Percentiles rank a stretch among this genome's conserved stretches.
phyloP scores from a whole-genome alignment of 805 yeast genomes.

The Spathaspora girioi region DNA sequence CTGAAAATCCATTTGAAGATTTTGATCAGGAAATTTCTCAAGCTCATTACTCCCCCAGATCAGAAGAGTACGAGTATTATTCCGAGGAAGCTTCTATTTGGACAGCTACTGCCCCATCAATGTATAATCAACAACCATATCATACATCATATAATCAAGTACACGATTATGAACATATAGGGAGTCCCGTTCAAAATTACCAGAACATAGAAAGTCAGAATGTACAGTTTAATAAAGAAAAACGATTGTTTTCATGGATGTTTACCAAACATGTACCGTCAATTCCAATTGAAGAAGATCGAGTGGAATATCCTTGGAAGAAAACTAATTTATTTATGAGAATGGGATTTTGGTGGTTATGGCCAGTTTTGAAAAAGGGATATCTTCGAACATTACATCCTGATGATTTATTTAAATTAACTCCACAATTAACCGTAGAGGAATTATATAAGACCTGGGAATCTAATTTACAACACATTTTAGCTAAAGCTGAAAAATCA shows the following conservation, averaged over 20 bases:
- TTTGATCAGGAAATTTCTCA: not conserved
- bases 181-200: not conserved
- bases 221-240: conserved; percentile 39
- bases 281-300: conserved; percentile 48
- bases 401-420: conserved; percentile 33
- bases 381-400: conserved; percentile 35
- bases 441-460: conserved; percentile 29
- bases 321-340: conserved; percentile 35
- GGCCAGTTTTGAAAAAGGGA: conserved; percentile 40
- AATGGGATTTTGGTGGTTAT: conserved; percentile 37
- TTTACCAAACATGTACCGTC: conserved; percentile 49
- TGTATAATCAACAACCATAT: not conserved
- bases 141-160: not conserved
- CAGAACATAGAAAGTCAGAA: not conserved
- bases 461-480: conserved; percentile 16
- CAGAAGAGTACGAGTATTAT: not conserved
- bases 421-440: conserved; percentile 34
- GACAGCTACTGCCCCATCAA: not conserved
- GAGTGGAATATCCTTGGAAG: conserved; percentile 47
- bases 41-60: not conserved
- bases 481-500: conserved; percentile 17
- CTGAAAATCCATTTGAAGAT: not conserved
- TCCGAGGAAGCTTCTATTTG: not conserved
- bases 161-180: not conserved
- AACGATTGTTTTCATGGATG: conserved; percentile 48